Percentiles rank a stretch among this genome's conserved stretches.
phyloP scores from a whole-genome alignment of 805 yeast species.

The Candida ascalaphidarum region DNA sequence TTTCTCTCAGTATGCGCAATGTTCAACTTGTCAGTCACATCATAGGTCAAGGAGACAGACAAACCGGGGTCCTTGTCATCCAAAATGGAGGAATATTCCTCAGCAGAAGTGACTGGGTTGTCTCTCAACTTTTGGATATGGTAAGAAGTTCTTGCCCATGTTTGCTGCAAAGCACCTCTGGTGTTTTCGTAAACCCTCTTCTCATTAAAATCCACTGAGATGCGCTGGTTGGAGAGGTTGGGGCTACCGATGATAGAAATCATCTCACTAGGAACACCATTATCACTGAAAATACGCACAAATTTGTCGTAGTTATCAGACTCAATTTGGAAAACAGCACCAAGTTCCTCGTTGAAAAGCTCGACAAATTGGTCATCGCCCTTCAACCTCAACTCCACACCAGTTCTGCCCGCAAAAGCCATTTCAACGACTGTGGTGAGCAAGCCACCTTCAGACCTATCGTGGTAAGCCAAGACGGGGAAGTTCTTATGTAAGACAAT shows the following conservation, averaged over 20 bases:
- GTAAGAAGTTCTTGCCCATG: slow-evolving; percentile 85
- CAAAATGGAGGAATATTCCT: slow-evolving; percentile 65
- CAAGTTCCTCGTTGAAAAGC: slow-evolving; percentile 88
- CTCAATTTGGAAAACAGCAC: slow-evolving; percentile 87
- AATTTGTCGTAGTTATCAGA: slow-evolving; percentile 47
- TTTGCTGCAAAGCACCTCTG: slow-evolving; percentile 67
- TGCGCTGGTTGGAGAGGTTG: slow-evolving; percentile 44
- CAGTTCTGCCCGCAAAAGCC: slow-evolving; percentile 95
- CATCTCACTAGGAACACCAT: slow-evolving; percentile 47
- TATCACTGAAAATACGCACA: slow-evolving; percentile 40
- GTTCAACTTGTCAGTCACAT: slow-evolving; percentile 43
- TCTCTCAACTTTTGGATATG: slow-evolving; percentile 88
- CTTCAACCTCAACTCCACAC: slow-evolving; percentile 50
- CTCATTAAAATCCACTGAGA: slow-evolving; percentile 42
- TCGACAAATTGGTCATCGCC: slow-evolving; percentile 39
- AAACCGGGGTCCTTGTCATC: slow-evolving; percentile 91
- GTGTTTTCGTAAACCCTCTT: slow-evolving; percentile 39
- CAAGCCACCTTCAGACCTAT: slow-evolving; percentile 94
- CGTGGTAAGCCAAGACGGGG: slow-evolving; percentile 84
- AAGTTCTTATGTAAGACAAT: slow-evolving; percentile 60
- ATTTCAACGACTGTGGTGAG: slow-evolving; percentile 79
- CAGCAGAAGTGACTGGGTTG: slow-evolving; percentile 83
- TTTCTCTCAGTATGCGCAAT: slow-evolving; percentile 26
- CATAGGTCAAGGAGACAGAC: slow-evolving; percentile 67
- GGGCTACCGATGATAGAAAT: slow-evolving; percentile 68